Conservation (phyloP, 116 monocot species). For the Iris pallida region DNA sequence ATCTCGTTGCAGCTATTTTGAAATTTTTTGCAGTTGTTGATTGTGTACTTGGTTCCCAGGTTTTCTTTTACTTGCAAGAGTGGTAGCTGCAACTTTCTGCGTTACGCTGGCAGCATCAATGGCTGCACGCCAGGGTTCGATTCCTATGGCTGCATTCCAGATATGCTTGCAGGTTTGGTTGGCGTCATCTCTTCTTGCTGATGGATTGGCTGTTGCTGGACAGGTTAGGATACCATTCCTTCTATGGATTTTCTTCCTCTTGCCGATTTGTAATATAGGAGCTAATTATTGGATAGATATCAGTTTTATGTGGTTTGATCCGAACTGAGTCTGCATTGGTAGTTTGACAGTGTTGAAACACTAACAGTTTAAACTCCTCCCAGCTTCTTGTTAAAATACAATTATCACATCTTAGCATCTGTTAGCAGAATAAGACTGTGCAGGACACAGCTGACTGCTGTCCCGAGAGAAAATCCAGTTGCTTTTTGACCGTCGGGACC, state of each 20-base stretch:
- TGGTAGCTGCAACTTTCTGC: conserved; percentile 86
- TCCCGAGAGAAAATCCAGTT: too few relatives aligned
- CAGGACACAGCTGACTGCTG: too few relatives aligned
- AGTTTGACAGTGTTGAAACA: too few relatives aligned
- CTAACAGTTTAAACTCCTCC: too few relatives aligned
- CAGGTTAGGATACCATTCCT: conserved; percentile 43
- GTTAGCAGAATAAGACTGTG: too few relatives aligned
- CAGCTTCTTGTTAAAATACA: too few relatives aligned
- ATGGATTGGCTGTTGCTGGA: conserved; percentile 94
- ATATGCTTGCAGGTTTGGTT: conserved; percentile 95
- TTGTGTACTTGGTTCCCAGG: conserved; percentile 37
- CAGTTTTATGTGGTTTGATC: too few relatives aligned
- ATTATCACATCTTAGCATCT: too few relatives aligned
- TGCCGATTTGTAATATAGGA: not conserved
- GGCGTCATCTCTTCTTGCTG: conserved; percentile 85
- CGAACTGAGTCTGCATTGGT: too few relatives aligned
- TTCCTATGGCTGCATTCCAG: conserved; percentile 93
- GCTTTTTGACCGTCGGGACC: too few relatives aligned
- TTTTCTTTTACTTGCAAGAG: conserved; percentile 68
- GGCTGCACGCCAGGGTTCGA: conserved; percentile 74
- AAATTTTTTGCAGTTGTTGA: not conserved
- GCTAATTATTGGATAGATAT: too few relatives aligned
- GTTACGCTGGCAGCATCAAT: conserved; percentile 87
- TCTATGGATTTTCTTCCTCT: not conserved
- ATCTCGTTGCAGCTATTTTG: not conserved